phyloP scores from a whole-genome alignment of 2,329 filamentous ascomycete genomes.

The Nemania abortiva region DNA sequence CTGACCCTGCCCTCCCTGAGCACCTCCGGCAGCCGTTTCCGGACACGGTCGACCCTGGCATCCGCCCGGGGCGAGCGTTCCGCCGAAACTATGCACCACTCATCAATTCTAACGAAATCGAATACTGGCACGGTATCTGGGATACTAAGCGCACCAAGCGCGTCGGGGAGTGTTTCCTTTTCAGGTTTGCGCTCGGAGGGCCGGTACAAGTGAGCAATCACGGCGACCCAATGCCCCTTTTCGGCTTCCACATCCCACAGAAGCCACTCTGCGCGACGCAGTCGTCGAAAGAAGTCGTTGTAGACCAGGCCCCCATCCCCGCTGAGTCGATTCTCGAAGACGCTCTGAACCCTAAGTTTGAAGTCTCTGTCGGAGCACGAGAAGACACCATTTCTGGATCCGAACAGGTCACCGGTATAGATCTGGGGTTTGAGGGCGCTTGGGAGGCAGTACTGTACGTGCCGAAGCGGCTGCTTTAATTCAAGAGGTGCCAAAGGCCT shows the following conservation, averaged over 20 bases:
- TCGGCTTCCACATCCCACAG: constrained; percentile 37
- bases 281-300: constrained; percentile 32
- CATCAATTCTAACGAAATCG: constrained; percentile 26
- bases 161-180: background rate
- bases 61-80: background rate
- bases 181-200: constrained; percentile 5
- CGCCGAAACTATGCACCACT: constrained; percentile 35
- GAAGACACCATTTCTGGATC: constrained; percentile 27
- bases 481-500: constrained; percentile 18
- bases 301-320: constrained; percentile 6
- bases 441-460: constrained; percentile 34
- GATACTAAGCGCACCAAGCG: background rate
- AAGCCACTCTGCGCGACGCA: constrained; percentile 34
- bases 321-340: constrained; percentile 23
- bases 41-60: constrained; percentile 23
- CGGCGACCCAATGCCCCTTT: constrained; percentile 35
- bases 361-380: constrained; percentile 17
- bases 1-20: constrained; percentile 28
- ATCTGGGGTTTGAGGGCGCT: constrained; percentile 15
- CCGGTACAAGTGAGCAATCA: constrained; percentile 35
- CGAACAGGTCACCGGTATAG: constrained; percentile 34
- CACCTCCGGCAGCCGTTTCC: constrained; percentile 21
- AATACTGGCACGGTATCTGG: background rate
- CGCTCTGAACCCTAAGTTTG: background rate
- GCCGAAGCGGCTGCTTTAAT: constrained; percentile 35